Base-by-base conservation (phyloP, 805 yeast genomes). In the Starmerella vaccinii region DNA sequence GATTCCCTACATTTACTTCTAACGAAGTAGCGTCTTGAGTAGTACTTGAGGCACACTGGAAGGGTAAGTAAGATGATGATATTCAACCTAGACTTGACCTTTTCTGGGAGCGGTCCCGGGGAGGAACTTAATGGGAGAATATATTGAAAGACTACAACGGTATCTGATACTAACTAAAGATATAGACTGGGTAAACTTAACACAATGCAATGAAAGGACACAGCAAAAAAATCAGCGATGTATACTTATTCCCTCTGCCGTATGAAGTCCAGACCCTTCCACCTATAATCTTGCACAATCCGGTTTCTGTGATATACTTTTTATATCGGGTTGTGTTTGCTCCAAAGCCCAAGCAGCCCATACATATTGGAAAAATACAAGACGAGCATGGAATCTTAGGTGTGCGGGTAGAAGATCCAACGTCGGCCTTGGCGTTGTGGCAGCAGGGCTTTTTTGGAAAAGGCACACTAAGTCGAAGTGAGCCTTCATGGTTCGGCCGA, bases 381-480 rank as follows among this genome's bases (percentile, higher is more conserved):
- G 24, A 27, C 16, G 33, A n/a, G 7, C 38, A 12, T 26, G 45
- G 32, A 3, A 26, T 58, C 50, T 18, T 49, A 33, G 60, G 63
- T 12, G 74, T 83, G 4, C 49, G 43, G 15, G 65, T 68, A 10
- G 46, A 46, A 22, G 60, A 59, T 40, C 65, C 65, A 1, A 56
- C 61, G 0, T 79, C 74, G 29, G 81, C 82, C 78, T 57, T 60
- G 19, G 65, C 66, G 35, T 67, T 92, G 2, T 92, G 97, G 97
- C 66, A 71, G 16, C 75, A 75, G 58, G 98, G 98, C 1, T 92
- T 88, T 62, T 92, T 87, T 63, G 98, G 98, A 6, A 92, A 90
- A 61, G 98, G 97, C 2, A 76, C 77, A 2, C 68, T 88, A 41
- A 84, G 95, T 32, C 72, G 98, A 56, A 83, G 95, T 51, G 97